phyloP scores from a whole-genome alignment of 345 rosid species.

The Xanthoceras sorbifolium region DNA sequence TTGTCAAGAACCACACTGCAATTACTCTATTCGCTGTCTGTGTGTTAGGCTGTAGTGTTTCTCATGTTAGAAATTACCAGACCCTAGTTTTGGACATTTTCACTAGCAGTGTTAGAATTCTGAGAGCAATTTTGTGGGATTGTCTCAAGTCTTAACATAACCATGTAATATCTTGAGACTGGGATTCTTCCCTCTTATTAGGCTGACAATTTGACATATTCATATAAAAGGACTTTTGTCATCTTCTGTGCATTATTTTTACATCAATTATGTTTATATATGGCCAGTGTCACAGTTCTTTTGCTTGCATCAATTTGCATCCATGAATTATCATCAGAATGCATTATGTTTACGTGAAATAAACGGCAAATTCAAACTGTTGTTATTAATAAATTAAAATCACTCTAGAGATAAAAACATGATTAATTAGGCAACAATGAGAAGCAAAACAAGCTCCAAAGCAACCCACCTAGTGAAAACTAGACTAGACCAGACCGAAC shows the following conservation, averaged over 20 bases:
- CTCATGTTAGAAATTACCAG: neutral
- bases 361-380: neutral
- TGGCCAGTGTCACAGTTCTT: neutral
- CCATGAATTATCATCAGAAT: neutral
- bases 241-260: neutral
- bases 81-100: slow-evolving; percentile 14
- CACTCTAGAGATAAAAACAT: neutral
- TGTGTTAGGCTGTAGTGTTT: neutral
- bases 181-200: slow-evolving; percentile 3
- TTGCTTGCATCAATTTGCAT: slow-evolving; percentile 2
- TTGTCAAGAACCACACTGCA: slow-evolving; percentile 3
- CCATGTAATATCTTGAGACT: neutral
- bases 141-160: slow-evolving; percentile 3
- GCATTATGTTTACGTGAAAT: neutral
- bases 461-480: neutral
- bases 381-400: too few relatives aligned
- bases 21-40: neutral
- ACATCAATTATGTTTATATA: slow-evolving; percentile 8
- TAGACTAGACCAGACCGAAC: neutral
- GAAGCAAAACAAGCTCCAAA: too few relatives aligned
- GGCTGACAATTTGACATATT: slow-evolving; percentile 3
- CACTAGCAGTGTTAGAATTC: neutral
- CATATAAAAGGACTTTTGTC: slow-evolving; percentile 10
- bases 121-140: neutral
- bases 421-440: too few relatives aligned